Evolutionary conservation across 1,139 yeast genomes (phyloP), one percentile per base, ranked within the genome.

Genomic region (Geotrichum aggregatum): DNA sequence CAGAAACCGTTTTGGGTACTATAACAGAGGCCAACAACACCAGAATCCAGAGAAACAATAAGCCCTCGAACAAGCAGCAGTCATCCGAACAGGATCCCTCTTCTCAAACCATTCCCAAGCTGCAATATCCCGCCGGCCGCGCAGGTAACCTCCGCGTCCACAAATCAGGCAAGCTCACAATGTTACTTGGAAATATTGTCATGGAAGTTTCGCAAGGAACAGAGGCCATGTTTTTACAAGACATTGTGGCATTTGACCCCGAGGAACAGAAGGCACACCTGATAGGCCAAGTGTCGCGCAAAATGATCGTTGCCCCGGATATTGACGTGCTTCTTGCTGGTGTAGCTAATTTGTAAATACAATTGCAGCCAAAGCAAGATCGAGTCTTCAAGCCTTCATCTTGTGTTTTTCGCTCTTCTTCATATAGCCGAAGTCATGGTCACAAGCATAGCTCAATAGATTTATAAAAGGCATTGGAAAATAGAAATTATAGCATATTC

Each of bases 181-280:
- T 89, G 67, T 78, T 80, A 56, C 72, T 89, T 52, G 96, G 96
- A 8, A 78, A 83, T 52, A 78, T 82, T 36, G 73, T 76, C 14
- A 76, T 89, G 76, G 85, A 83, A 56, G 81, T 88, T 10, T 74
- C 83, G 5, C 77, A 79, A 62, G 96, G 96, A n/a, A 81, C 85
- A 1, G 78, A 82, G 11, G 71, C 85, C 11, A 76, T 78, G n/a
- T 84, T 87, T 61, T 69, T 85, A 44, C 96, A 89, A 65, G 92
- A 87, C 59, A 73, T 87, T 22, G 82, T 84, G 7, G 72, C 80
- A n/a, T 62, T 87, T 30, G 80, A 82, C 47, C 75, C 74, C 19
- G 74, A 68, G 1, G 75, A 72, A 31, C 71, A 72, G 44, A 70
- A 74, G 28, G 75, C 83, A 8, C 73, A 74, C 52, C 73, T 83